These are phyloP conservation scores for Dillenia turbinata DNA, from an alignment of 164 flowering plant genomes.

Conservation along the genomic window DNA sequence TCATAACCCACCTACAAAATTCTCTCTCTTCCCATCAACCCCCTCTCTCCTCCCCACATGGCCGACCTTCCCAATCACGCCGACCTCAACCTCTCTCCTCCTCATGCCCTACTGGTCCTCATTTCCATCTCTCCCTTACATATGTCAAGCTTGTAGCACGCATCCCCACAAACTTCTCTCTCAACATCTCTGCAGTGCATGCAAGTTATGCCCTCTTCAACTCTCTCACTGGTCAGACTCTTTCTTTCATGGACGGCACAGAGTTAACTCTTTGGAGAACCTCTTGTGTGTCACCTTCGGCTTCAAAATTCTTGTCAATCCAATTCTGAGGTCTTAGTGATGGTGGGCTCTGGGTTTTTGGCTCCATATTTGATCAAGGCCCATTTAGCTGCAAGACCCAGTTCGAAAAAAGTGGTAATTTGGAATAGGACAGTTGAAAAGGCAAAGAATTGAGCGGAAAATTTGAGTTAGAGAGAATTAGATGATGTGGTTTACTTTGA, in stretches of 20 bases:
- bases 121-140: constrained; percentile 65
- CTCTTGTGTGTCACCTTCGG: constrained; percentile 63
- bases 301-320: constrained; percentile 50
- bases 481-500: constrained; percentile 33
- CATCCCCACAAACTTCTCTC: constrained; percentile 58
- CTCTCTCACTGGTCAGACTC: constrained; percentile 58
- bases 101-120: constrained; percentile 88
- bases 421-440: constrained; percentile 72
- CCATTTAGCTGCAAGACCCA: constrained; percentile 56
- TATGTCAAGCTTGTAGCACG: constrained; percentile 72
- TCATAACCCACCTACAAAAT: constrained; percentile 53
- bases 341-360: constrained; percentile 77
- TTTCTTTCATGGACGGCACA: constrained; percentile 68
- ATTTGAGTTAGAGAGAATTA: constrained; percentile 18
- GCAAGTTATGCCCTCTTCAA: constrained; percentile 64
- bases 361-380: constrained; percentile 71
- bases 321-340: constrained; percentile 45
- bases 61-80: constrained; percentile 34
- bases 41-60: constrained; percentile 52
- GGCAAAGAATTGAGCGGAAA: constrained; percentile 37
- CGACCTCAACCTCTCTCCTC: constrained; percentile 61
- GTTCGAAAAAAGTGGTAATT: constrained; percentile 49
- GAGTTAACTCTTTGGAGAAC: constrained; percentile 74
- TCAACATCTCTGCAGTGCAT: constrained; percentile 63
- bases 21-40: constrained; percentile 49